Evolutionary conservation across 129 eudicot species (phyloP), one percentile per base, ranked within the genome.

Genomic region (Tagetes patula): DNA sequence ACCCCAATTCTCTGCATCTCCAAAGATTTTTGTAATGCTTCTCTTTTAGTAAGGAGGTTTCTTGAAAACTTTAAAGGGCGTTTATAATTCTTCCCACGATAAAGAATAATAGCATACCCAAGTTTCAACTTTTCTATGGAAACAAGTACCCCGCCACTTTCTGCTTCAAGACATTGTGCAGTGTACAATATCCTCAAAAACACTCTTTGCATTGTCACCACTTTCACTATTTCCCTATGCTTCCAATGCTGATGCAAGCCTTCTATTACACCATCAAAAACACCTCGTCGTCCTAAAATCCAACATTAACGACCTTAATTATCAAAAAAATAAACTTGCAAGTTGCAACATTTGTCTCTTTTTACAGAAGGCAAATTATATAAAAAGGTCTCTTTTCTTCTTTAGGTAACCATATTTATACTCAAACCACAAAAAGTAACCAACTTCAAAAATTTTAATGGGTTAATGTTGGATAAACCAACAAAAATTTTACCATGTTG

Each of bases 221-320:
- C 99, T 79, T 95, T 95, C 34, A 87, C 94, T 60, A 95, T 64
- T 77, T 95, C 99, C 75, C 83, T 86, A 86, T 95, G 91, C 85
- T 95, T 95, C 99, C 99, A 95, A 41, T 95, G 99, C 84, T 95
- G 99, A 78, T 88, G 96, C 69, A 95, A 70, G 62, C 99, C 92
- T 85, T 90, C 97, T 45, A 95, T 83, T 3, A 95, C 99, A 71
- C 99, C 99, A 80, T 85, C 96, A 80, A 86, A 95, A 32, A 95
- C 89, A 40, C 99, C 99, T 45, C 99, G 90, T 53, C 99, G 87
- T 48, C 99, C 99, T 95, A 82, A 62, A 81, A 67, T 8, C 43
- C 56, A 40, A 9, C 48, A 65, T 38, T 11, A 61, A 30, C 62
- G 20, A 3, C 33, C n/a, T 73, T 61, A 20, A 38, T 11, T 43